phyloP scores from a whole-genome alignment of 2,329 filamentous ascomycete species.

The Venturia oleaginea region DNA sequence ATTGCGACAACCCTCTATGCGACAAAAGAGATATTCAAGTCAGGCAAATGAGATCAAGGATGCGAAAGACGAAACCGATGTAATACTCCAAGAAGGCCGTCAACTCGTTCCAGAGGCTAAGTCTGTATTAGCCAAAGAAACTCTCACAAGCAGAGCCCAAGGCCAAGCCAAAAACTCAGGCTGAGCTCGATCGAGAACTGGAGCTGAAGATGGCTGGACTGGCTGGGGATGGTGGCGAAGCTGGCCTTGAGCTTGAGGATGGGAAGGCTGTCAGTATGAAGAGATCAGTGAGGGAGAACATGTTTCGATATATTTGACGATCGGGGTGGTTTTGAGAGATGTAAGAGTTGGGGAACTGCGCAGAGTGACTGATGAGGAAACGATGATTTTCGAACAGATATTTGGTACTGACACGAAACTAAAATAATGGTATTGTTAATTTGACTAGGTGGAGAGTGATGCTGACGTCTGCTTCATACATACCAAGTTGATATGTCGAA shows the following conservation, averaged over 20 bases:
- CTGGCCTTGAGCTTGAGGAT: conserved; percentile 67
- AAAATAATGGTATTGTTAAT: not conserved
- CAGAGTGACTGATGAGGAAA: not conserved
- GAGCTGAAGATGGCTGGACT: conserved; percentile 55
- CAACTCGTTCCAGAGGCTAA: not conserved
- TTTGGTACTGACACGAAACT: not conserved
- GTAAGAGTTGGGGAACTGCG: not conserved
- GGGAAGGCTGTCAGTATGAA: conserved; percentile 66
- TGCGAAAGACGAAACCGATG: not conserved
- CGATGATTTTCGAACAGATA: no score
- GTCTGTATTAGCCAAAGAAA: not conserved
- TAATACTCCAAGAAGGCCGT: not conserved
- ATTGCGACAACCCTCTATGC: not conserved
- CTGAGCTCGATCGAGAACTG: conserved; percentile 59
- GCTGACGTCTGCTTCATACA: no score
- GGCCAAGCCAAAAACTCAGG: conserved; percentile 42
- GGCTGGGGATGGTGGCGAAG: conserved; percentile 59
- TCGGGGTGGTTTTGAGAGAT: not conserved
- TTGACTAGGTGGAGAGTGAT: not conserved
- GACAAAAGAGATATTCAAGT: not conserved
- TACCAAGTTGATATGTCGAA: no score
- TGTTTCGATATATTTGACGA: conserved; percentile 58
- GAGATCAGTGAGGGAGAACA: conserved; percentile 63
- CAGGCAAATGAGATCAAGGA: not conserved
- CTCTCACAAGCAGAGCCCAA: not conserved